Conservation (phyloP, 2,329 filamentous ascomycete species). For the Neurospora sp. region DNA sequence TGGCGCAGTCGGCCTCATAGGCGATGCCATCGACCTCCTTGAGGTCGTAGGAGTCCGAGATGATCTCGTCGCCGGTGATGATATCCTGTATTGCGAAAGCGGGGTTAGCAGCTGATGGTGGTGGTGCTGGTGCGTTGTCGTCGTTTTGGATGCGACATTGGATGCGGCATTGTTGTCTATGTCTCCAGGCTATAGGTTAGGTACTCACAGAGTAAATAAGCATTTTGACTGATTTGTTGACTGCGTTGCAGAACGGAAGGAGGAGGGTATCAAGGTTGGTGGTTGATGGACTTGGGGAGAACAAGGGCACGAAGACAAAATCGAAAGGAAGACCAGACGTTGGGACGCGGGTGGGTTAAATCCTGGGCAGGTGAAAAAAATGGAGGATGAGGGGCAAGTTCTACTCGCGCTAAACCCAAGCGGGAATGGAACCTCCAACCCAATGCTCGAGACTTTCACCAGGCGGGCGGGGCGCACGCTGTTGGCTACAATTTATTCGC, state of each 20-base stretch:
- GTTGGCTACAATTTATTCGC: not conserved
- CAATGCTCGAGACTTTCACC: not conserved
- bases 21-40: slow-evolving; percentile 69
- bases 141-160: not conserved
- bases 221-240: not conserved
- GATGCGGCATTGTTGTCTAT: not conserved
- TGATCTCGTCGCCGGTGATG: slow-evolving; percentile 83
- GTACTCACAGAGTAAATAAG: not conserved
- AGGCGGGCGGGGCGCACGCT: not conserved
- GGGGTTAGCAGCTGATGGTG: slow-evolving; percentile 15
- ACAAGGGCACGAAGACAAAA: not conserved
- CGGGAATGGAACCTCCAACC: not conserved
- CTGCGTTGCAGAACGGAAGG: not conserved
- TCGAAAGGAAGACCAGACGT: not conserved
- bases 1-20: slow-evolving; percentile 87
- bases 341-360: not conserved
- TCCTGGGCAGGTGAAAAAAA: not conserved
- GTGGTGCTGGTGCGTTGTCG: slow-evolving; percentile 1
- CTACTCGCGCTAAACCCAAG: not conserved
- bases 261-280: not conserved
- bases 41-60: slow-evolving; percentile 88
- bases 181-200: not conserved
- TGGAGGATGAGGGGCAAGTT: not conserved
- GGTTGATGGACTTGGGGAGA: not conserved
- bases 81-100: slow-evolving; percentile 55